These are phyloP conservation scores for Aspergillus phoenicis DNA, from an alignment of 2,329 filamentous ascomycete species.

Conservation along the genomic window DNA sequence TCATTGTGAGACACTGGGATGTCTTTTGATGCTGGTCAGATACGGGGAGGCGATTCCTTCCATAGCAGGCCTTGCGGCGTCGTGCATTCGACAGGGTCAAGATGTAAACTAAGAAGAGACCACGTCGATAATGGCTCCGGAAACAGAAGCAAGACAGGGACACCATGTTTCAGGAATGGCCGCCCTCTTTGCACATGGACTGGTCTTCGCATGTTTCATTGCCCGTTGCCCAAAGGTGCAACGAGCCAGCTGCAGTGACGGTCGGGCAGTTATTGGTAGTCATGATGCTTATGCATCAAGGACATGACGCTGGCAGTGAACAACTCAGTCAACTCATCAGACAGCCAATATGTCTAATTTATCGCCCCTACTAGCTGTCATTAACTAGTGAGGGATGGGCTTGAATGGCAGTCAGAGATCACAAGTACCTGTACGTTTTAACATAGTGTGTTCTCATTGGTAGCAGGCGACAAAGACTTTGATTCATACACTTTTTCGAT, in stretches of 20 bases:
- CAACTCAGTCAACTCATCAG: constrained; percentile 52
- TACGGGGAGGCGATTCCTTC: neutral
- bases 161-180: constrained; percentile 43
- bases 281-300: constrained; percentile 51
- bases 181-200: constrained; percentile 46
- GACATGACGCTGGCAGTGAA: constrained; percentile 44
- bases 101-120: neutral
- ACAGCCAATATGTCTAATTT: constrained; percentile 52
- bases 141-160: neutral
- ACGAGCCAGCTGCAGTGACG: constrained; percentile 52
- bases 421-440: constrained; percentile 46
- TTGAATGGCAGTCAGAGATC: constrained; percentile 52
- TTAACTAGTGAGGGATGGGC: constrained; percentile 55
- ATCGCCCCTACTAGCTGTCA: constrained; percentile 53
- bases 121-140: neutral
- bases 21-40: too few relatives aligned
- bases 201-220: constrained; percentile 40
- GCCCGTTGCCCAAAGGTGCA: constrained; percentile 49
- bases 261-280: constrained; percentile 54
- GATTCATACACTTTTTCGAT: constrained; percentile 41
- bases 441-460: constrained; percentile 33
- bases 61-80: neutral
- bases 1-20: neutral
- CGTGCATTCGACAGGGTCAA: neutral
- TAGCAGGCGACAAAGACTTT: constrained; percentile 42